Evolutionary conservation across 805 yeast genomes (phyloP).

Genomic region (Lachancea fermentati): DNA sequence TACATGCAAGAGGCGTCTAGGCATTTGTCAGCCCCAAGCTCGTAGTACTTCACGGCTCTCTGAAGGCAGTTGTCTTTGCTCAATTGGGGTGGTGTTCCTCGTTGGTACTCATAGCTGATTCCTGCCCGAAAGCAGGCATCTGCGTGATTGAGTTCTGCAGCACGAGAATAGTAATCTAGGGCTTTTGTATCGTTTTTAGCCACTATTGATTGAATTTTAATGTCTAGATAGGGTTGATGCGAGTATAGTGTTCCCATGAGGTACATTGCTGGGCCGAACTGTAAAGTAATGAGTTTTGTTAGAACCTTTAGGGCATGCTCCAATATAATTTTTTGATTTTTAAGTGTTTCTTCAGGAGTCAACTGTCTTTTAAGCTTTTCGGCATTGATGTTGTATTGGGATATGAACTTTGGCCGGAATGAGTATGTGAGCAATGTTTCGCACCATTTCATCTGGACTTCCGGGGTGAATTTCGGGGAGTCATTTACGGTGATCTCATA

Average conservation of each 20-base stretch:
- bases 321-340: constrained; percentile 51
- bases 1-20: constrained; percentile 61
- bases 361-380: constrained; percentile 36
- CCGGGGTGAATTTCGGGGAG: constrained; percentile 38
- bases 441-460: constrained; percentile 61
- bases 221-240: constrained; percentile 41
- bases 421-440: constrained; percentile 46
- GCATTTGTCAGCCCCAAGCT: constrained; percentile 55
- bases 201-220: constrained; percentile 43
- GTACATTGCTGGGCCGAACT: constrained; percentile 51
- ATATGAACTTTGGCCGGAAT: constrained; percentile 38
- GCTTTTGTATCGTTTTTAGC: constrained; percentile 57
- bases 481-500: constrained; percentile 25
- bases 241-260: constrained; percentile 59
- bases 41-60: constrained; percentile 51
- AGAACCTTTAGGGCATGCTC: constrained; percentile 54
- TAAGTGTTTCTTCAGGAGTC: constrained; percentile 39
- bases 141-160: constrained; percentile 52
- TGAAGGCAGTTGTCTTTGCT: constrained; percentile 32
- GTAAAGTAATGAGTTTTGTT: constrained; percentile 46
- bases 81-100: constrained; percentile 48
- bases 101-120: constrained; percentile 51
- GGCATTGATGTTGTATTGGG: constrained; percentile 44
- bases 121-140: constrained; percentile 65
- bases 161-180: constrained; percentile 51